Evolutionary conservation across 2,329 filamentous ascomycete genomes (phyloP).

Genomic region (Clonostachys sp.): DNA sequence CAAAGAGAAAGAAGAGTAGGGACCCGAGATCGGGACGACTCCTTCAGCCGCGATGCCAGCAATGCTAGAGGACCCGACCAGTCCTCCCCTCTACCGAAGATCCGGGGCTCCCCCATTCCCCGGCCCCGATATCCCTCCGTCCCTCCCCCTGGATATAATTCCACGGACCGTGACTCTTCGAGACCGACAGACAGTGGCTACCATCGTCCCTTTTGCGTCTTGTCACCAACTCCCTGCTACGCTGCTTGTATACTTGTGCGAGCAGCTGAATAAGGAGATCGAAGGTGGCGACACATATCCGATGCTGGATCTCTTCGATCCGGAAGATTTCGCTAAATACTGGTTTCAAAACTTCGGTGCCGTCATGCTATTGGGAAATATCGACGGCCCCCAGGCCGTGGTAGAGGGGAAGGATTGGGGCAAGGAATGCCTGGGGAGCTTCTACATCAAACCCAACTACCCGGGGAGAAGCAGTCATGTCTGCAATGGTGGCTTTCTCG

Average conservation of each 20-base stretch:
- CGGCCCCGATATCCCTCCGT: slow-evolving; percentile 49
- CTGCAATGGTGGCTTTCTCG: slow-evolving; percentile 79
- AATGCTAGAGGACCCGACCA: slow-evolving; percentile 71
- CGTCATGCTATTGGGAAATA: slow-evolving; percentile 79
- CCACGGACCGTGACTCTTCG: slow-evolving; percentile 77
- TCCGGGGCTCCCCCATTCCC: slow-evolving; percentile 65
- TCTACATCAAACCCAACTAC: slow-evolving; percentile 94
- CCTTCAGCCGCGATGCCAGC: slow-evolving; percentile 55
- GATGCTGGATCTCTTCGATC: slow-evolving; percentile 71
- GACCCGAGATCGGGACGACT: too few species aligned
- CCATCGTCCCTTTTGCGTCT: slow-evolving; percentile 78
- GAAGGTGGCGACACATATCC: slow-evolving; percentile 90
- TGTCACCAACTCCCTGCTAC: slow-evolving; percentile 70
- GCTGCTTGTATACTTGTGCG: slow-evolving; percentile 71
- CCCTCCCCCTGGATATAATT: slow-evolving; percentile 63
- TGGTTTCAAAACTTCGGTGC: slow-evolving; percentile 92
- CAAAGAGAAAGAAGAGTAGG: too few species aligned
- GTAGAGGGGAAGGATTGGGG: slow-evolving; percentile 67
- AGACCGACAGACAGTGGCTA: slow-evolving; percentile 79
- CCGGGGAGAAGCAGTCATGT: slow-evolving; percentile 86
- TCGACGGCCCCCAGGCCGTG: slow-evolving; percentile 57
- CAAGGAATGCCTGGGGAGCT: slow-evolving; percentile 78
- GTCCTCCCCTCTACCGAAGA: slow-evolving; percentile 65
- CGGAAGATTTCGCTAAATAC: slow-evolving; percentile 74
- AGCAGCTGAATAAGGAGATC: slow-evolving; percentile 85